Evolutionary conservation across 345 rosid species (phyloP), one percentile per base, ranked within the genome.

Genomic region (Lumnitzera littorea): DNA sequence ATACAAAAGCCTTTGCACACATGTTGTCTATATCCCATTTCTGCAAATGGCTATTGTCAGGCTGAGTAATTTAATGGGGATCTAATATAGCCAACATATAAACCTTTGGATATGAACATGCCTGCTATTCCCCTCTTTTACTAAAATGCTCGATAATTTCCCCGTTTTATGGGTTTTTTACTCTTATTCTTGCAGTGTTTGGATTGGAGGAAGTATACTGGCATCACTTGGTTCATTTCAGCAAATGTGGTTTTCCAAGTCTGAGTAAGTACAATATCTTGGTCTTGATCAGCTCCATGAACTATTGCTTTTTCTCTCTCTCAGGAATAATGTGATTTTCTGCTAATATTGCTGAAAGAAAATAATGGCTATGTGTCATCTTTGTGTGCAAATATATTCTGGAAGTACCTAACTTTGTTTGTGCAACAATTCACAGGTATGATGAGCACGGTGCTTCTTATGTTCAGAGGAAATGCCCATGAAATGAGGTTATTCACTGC

Each of bases 361-460:
- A 27, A 27, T 27, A 27, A 27, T 27, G 29, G 14, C 12, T 20
- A 53, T 20, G 2, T 6, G 3, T n/a, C 55, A 20, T n/a, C 31
- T 27, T 27, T 27, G 31, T 27, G 31, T 2, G 31, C 31, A 27
- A 27, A 27, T 27, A 27, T 27, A 5, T 27, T 27, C 31, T 27
- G 31, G 31, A 27, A 27, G 31, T 2, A 12, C 55, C 2, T 52
- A 20, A 3, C 24, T 59, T 2, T 55, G 14, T 36, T 17, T 41
- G 9, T 65, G 55, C 58, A 51, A 58, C 58, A 51, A 58, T 67
- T 76, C 62, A 55, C 79, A 94, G 99, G 91, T 88, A 83, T 15
- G 99, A 95, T 64, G 99, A 95, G 71, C 99, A 95, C 43, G 99
- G 99, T 51, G 96, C 96, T 59, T 85, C 96, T 3, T 91, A 91